These are phyloP conservation scores for Colletotrichum simmondsii DNA, from an alignment of 2,329 filamentous ascomycete genomes.

Conservation along the genomic window DNA sequence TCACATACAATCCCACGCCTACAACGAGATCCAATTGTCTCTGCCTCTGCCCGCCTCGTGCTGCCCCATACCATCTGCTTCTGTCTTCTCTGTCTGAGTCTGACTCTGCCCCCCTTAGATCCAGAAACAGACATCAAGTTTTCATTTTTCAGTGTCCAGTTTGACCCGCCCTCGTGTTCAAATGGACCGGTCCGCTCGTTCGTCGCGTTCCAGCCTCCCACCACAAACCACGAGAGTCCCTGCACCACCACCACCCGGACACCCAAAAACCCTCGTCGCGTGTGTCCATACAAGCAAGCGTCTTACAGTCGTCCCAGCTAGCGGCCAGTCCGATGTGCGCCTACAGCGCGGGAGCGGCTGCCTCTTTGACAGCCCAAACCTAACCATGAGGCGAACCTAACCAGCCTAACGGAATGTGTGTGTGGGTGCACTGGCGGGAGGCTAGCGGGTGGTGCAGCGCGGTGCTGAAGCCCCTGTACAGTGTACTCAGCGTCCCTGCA, in stretches of 20 bases:
- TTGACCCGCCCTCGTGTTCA: background rate
- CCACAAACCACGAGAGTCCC: background rate
- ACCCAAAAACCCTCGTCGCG: background rate
- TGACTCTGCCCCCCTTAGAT: background rate
- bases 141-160: background rate
- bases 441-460: background rate
- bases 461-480: conserved; percentile 15
- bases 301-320: conserved; percentile 24
- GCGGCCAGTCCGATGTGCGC: conserved; percentile 23
- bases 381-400: background rate
- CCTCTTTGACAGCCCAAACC: conserved; percentile 14
- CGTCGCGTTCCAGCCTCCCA: conserved; percentile 6
- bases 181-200: conserved; percentile 9
- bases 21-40: conserved; percentile 3
- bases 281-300: background rate
- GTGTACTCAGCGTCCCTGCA: conserved; percentile 2
- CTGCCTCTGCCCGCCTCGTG: background rate
- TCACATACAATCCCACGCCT: background rate
- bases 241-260: background rate
- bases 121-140: background rate
- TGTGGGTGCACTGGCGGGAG: background rate
- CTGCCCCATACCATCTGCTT: background rate
- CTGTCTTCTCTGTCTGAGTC: background rate
- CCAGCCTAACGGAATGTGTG: background rate
- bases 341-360: conserved; percentile 4